A percentile compares a stretch with the other conserved stretches of the same genome.
These are phyloP conservation scores for Coemansia sp. DNA, from an alignment of 192 early-diverging fungal genomes.

Conservation along the genomic window DNA sequence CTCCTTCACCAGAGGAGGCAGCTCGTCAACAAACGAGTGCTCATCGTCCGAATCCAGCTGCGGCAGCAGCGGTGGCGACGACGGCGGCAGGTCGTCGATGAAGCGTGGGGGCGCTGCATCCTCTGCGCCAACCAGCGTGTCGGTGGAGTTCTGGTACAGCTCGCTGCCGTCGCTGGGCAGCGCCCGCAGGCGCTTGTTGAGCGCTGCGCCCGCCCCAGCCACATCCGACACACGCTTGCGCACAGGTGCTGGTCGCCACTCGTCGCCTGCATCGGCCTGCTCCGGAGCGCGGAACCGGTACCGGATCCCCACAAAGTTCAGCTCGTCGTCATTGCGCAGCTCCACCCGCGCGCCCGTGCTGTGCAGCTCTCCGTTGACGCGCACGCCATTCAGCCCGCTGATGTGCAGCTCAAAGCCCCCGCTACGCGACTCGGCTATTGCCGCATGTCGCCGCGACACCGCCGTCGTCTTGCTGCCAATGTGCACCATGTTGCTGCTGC, in stretches of 20 bases:
- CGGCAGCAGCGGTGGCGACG: conserved; percentile 41
- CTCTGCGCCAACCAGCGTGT: conserved; percentile 36
- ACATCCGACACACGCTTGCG: conserved; percentile 24
- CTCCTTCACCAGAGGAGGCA: conserved; percentile 6
- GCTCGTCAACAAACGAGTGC: conserved; percentile 8
- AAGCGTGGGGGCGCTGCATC: not conserved
- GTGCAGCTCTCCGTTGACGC: conserved; percentile 44
- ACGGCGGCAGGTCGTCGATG: conserved; percentile 52
- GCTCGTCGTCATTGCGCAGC: conserved; percentile 32
- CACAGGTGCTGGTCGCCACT: conserved; percentile 47
- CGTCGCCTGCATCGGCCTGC: conserved; percentile 13
- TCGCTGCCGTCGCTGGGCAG: conserved; percentile 13
- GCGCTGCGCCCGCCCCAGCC: not conserved
- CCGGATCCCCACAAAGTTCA: conserved; percentile 57
- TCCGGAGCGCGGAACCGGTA: conserved; percentile 44
- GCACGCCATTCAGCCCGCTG: conserved; percentile 54
- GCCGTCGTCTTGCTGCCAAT: conserved; percentile 42
- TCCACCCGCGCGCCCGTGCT: conserved; percentile 17
- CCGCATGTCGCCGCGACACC: conserved; percentile 50
- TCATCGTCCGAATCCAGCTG: conserved; percentile 15
- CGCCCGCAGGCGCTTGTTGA: conserved; percentile 21
- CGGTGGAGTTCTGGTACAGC: conserved; percentile 31
- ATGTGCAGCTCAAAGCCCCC: conserved; percentile 33
- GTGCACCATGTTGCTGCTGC: conserved; percentile 42
- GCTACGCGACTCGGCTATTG: conserved; percentile 16